A percentile compares a stretch with the other conserved stretches of the same genome.
phyloP scores from a whole-genome alignment of 495 filamentous ascomycete genomes.

The Penicillium turbatum region DNA sequence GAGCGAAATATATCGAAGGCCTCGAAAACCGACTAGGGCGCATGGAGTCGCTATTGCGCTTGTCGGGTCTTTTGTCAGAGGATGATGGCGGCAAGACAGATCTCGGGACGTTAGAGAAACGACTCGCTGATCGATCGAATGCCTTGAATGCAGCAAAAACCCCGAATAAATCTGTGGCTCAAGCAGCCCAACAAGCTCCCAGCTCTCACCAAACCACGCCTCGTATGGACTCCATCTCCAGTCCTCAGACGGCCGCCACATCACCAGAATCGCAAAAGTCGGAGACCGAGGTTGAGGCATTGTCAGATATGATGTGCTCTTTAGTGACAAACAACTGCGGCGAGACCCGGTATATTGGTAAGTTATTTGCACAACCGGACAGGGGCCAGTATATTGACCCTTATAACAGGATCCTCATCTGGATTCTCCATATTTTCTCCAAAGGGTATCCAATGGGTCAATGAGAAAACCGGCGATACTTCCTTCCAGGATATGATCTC shows the following conservation, averaged over 20 bases:
- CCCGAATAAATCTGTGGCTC: constrained; percentile 25
- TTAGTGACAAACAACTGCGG: constrained; percentile 96
- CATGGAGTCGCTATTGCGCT: constrained; percentile 84
- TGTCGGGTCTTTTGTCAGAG: constrained; percentile 84
- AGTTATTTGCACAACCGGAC: constrained; percentile 14
- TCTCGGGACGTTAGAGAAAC: constrained; percentile 79
- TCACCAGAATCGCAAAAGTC: constrained; percentile 55
- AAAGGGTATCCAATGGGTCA: constrained; percentile 98
- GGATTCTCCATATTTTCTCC: constrained; percentile 98
- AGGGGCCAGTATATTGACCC: constrained; percentile 19
- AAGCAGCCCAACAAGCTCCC: constrained; percentile 25
- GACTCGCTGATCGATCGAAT: constrained; percentile 62
- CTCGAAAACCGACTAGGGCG: constrained; percentile 89
- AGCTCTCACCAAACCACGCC: constrained; percentile 45
- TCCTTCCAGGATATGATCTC: constrained; percentile 97
- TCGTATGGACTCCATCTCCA: constrained; percentile 49
- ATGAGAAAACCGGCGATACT: constrained; percentile 90
- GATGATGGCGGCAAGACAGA: constrained; percentile 86
- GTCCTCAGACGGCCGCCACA: constrained; percentile 55
- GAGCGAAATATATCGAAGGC: constrained; percentile 97
- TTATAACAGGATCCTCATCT: constrained; percentile 75
- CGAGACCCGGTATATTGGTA: constrained; percentile 96
- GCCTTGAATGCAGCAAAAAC: constrained; percentile 37
- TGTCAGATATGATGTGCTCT: constrained; percentile 99
- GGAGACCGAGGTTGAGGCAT: constrained; percentile 74